These are phyloP conservation scores for Dendryphion nanum DNA, from an alignment of 2,329 filamentous ascomycete genomes.

Conservation along the genomic window DNA sequence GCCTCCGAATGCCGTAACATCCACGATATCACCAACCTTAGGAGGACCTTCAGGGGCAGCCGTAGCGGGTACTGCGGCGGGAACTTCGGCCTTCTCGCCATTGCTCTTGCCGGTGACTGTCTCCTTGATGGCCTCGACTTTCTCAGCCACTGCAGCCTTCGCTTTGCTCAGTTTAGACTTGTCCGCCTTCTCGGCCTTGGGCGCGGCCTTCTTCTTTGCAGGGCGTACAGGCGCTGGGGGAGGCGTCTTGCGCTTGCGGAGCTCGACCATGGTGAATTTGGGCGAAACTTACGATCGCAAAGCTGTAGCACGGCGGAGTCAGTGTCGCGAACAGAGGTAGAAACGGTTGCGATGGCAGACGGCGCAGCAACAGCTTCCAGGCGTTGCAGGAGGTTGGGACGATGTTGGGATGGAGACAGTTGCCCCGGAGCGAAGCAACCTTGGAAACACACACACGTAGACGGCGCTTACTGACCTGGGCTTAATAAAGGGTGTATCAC, in stretches of 20 bases:
- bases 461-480: conserved; percentile 21
- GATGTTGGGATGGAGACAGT: conserved; percentile 4
- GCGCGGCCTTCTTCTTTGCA: conserved; percentile 48
- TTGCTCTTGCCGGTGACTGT: conserved; percentile 29
- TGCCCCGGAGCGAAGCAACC: conserved; percentile 1
- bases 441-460: conserved; percentile 6
- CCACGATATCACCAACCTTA: conserved; percentile 52
- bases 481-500: conserved; percentile 16
- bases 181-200: conserved; percentile 33
- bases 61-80: conserved; percentile 6
- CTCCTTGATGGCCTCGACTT: conserved; percentile 32
- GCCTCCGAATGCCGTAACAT: conserved; percentile 57
- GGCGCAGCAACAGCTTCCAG: conserved; percentile 10
- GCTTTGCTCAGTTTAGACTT: conserved; percentile 36
- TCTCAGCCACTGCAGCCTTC: conserved; percentile 31
- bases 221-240: conserved; percentile 48
- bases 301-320: conserved; percentile 21
- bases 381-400: conserved; percentile 15
- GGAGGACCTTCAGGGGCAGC: conserved; percentile 17
- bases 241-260: conserved; percentile 62
- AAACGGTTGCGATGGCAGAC: conserved; percentile 8
- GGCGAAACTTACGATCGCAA: conserved; percentile 15
- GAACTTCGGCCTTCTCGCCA: conserved; percentile 24
- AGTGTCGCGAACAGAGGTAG: conserved; percentile 17
- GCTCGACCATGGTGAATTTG: conserved; percentile 51